Base-by-base conservation (phyloP, 495 filamentous ascomycete species). In the Penicillium egyptiacum region DNA sequence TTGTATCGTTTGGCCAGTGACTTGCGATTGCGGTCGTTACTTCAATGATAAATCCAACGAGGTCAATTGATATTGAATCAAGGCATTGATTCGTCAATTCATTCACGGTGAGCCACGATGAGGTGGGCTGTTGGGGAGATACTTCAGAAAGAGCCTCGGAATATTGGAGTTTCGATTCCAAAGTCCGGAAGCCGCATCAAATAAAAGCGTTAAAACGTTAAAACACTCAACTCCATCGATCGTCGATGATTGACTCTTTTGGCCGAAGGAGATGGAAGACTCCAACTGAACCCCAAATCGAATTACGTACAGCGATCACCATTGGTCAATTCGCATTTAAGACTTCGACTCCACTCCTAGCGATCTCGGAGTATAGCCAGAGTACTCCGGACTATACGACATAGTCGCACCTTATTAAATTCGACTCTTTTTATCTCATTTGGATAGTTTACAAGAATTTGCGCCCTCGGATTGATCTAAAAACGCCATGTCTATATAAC, bases 301-400 rank as follows among this genome's bases (percentile, higher is more conserved):
- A 22, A 65, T 68, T 68, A 68, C 65, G 65, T 68, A 68, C 59
- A 46, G 54, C 20, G 12, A 22, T 44, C 25, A 12, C 48, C 25
- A 63, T 68, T 68, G 65, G 65, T 55, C 57, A 49, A 48, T 40
- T 54, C 50, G 42, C 57, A 58, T 60, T 57, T 66, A 61, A 64
- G 57, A 52, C 26, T 31, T 50, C 33, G 14, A 47, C 17, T 8
- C 30, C 25, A 37, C 56, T 6, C 30, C 14, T 3, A 33, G 30
- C 35, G 35, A 51, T 40, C 35, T 41, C 49, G 35, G 49, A 40
- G 49, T 31, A 48, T 28, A 28, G 26, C 6, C 26, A 2, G 1
- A 8, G 7, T 9, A 9, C 26, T 28, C 26, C 26, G 26, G 26
- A 28, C 26, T 28, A 28, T 28, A 9, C 26, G n/a, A n/a, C n/a